phyloP scores from a whole-genome alignment of 371 early-diverging fungal genomes.

The Mortierella sp. region DNA sequence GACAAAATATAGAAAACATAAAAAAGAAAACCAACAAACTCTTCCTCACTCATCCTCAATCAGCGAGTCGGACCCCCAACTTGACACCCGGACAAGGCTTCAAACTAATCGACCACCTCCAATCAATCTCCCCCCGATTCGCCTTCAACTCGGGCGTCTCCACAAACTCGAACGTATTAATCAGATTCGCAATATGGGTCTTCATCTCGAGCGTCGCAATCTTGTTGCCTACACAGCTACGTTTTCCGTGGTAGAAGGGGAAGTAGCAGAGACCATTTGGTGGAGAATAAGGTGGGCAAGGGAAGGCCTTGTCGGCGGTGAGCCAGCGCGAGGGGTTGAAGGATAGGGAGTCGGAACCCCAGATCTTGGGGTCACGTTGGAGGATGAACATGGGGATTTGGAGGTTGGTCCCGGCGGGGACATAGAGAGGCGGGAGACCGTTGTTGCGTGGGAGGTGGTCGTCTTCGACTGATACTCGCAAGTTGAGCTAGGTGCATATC shows the following conservation, averaged over 20 bases:
- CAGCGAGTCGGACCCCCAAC: conserved; percentile 32
- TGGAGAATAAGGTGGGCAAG: conserved; percentile 42
- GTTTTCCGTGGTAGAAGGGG: conserved; percentile 61
- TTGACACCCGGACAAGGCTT: conserved; percentile 43
- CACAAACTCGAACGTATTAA: conserved; percentile 45
- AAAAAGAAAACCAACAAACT: not conserved
- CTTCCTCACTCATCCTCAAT: not conserved
- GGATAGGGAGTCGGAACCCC: conserved; percentile 70
- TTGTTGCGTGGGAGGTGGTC: conserved; percentile 44
- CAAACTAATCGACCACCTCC: conserved; percentile 52
- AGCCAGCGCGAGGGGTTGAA: conserved; percentile 77
- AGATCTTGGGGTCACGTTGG: conserved; percentile 65
- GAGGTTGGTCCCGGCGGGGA: conserved; percentile 69
- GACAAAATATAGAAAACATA: not conserved
- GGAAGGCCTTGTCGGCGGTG: not conserved
- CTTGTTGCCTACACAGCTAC: conserved; percentile 58
- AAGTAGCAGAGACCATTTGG: conserved; percentile 51
- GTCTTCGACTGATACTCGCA: conserved; percentile 49
- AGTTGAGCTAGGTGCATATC: conserved; percentile 26
- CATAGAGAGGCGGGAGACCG: conserved; percentile 42
- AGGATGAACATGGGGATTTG: conserved; percentile 60
- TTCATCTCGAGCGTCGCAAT: conserved; percentile 63
- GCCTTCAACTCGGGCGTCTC: conserved; percentile 40
- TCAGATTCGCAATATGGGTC: conserved; percentile 43
- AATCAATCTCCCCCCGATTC: conserved; percentile 28